Evolutionary conservation across 1,284 basidiomycete species (phyloP), one percentile per base, ranked within the genome.

Genomic region (Puccinia polysora): DNA sequence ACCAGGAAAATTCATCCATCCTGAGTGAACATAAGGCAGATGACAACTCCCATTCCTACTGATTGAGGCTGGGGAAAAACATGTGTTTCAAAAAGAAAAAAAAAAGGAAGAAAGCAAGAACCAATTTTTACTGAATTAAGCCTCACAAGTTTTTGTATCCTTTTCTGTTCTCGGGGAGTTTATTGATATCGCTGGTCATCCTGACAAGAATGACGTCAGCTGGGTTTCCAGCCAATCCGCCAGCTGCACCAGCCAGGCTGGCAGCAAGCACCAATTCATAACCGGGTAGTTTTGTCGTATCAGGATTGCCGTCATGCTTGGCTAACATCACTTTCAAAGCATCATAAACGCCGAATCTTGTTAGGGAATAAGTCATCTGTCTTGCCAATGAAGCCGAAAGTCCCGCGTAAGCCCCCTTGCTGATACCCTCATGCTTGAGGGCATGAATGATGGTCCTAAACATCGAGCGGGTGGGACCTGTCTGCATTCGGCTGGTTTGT

Each of bases 311-410:
- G 23, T n/a, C 23, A 3, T 52, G 32, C n/a, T 40, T 34, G 14
- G 55, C 49, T 1, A 93, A 77, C 4, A 86, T 76, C 81, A 88
- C 89, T 84, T 94, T 94, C 79, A 89, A 88, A 81, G 89, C 88
- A 77, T 95, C 91, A 81, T 94, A 94, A 25, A 90, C 89, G 84
- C 91, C 93, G 83, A 95, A 95, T 15, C 91, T 86, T 78, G 90
- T 92, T 79, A 94, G 83, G 55, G 89, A 92, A 81, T 94, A 94
- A 30, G 88, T 90, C 91, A 94, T 91, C 81, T 95, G 92, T 40
- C 92, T 86, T 78, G 94, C 81, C 85, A 91, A 88, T 34, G 91
- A 94, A 36, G 91, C 92, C 0, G 88, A 84, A 73, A 94, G 89
- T 23, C 91, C 91, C 77, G 91, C 91, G 77, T 87, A 91, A 55